These are phyloP conservation scores for Pythium pyrilobum DNA, from an alignment of 352 stramenopile species.

Conservation along the genomic window DNA sequence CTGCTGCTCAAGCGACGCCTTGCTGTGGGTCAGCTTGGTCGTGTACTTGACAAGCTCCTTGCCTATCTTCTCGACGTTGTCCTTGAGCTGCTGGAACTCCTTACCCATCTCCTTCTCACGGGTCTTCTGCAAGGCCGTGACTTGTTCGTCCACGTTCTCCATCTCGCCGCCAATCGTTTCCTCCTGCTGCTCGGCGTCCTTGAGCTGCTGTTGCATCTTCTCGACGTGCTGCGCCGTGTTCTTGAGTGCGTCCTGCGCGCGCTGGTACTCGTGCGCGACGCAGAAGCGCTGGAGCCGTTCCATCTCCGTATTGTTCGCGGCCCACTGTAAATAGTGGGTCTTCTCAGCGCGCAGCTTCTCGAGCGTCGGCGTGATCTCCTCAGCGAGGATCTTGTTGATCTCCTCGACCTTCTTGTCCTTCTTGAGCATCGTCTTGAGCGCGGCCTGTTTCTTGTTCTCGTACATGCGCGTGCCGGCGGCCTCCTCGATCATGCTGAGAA, in stretches of 20 bases:
- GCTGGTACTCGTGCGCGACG: conserved; percentile 94
- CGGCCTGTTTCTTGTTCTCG: conserved; percentile 98
- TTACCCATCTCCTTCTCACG: conserved; percentile 82
- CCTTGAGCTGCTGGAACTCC: conserved; percentile 77
- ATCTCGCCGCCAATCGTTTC: conserved; percentile 64
- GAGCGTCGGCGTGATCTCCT: conserved; percentile 99
- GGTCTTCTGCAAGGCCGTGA: conserved; percentile 52
- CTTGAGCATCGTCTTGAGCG: conserved; percentile 99
- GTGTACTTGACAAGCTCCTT: conserved; percentile 83
- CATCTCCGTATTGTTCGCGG: conserved; percentile 98
- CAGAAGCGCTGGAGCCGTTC: conserved; percentile 96
- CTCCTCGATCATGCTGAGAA: conserved; percentile 99
- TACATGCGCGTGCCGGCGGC: conserved; percentile 99
- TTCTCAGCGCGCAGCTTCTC: conserved; percentile 97
- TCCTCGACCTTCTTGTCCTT: conserved; percentile 99
- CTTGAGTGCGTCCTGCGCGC: conserved; percentile 82
- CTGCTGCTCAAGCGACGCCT: conserved; percentile 67
- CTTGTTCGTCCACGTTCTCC: conserved; percentile 66
- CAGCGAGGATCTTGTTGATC: conserved; percentile 96
- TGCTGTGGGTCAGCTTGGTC: conserved; percentile 73
- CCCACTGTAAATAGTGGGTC: conserved; percentile 98
- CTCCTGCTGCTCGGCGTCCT: conserved; percentile 62
- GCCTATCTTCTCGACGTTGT: conserved; percentile 70
- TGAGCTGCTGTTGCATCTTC: conserved; percentile 84
- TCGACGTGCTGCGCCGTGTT: conserved; percentile 87